phyloP scores from a whole-genome alignment of 345 rosid species.

The Heritiera fomes region DNA sequence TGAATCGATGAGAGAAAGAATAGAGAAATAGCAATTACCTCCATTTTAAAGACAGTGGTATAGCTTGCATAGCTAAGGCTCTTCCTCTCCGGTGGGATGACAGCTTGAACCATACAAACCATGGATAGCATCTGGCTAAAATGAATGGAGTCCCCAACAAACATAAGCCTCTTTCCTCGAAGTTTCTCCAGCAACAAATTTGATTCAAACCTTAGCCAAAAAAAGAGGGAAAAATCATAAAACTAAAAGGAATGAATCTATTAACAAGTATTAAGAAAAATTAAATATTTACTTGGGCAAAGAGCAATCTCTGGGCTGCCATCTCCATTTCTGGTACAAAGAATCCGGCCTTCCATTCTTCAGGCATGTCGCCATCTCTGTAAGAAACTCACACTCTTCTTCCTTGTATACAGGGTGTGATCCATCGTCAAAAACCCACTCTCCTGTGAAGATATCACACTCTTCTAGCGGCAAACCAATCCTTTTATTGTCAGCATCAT shows the following conservation, averaged over 20 bases:
- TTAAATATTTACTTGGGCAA: conserved; percentile 58
- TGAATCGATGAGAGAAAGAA: conserved; percentile 10
- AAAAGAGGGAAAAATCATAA: not conserved
- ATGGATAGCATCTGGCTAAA: conserved; percentile 66
- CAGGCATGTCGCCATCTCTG: conserved; percentile 64
- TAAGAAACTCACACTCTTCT: conserved; percentile 66
- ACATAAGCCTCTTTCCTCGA: conserved; percentile 62
- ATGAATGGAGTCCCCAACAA: conserved; percentile 69
- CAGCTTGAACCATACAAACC: conserved; percentile 66
- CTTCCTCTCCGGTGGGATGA: conserved; percentile 38
- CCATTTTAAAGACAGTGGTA: conserved; percentile 32
- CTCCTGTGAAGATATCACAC: conserved; percentile 77
- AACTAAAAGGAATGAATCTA: not conserved
- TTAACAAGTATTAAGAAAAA: not conserved
- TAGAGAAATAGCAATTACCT: conserved; percentile 36
- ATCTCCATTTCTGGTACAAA: conserved; percentile 83
- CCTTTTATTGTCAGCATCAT: conserved; percentile 26
- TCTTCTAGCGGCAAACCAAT: conserved; percentile 42
- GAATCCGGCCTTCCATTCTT: conserved; percentile 86
- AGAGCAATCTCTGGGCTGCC: conserved; percentile 91
- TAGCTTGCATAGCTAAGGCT: conserved; percentile 40
- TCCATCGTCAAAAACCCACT: conserved; percentile 70
- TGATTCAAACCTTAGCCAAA: conserved; percentile 46
- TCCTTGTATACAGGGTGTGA: conserved; percentile 72
- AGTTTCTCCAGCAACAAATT: conserved; percentile 58